A percentile compares a stretch with the other conserved stretches of the same genome.
Evolutionary conservation across 257 asterid genomes (phyloP).

Genomic region (Gardenia jasminoides): DNA sequence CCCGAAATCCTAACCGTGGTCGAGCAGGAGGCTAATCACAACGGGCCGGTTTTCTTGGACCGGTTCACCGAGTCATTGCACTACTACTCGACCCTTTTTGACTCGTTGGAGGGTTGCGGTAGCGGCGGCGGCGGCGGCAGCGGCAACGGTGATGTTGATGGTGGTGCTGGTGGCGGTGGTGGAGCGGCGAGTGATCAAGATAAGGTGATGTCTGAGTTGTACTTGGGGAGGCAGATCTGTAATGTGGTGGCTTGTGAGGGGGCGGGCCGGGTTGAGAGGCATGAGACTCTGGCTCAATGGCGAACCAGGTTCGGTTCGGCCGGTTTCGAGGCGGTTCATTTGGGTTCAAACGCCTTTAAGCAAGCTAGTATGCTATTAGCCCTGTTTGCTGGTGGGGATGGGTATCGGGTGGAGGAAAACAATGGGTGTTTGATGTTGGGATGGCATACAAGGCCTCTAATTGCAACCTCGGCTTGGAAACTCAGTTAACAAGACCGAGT

Average conservation of each 20-base stretch:
- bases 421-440: conserved; percentile 87
- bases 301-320: conserved; percentile 46
- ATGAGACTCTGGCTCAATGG: conserved; percentile 80
- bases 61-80: conserved; percentile 81
- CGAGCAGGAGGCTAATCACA: conserved; percentile 89
- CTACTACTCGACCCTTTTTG: conserved; percentile 86
- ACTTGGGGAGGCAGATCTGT: conserved; percentile 81
- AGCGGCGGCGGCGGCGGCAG: conserved; percentile 23
- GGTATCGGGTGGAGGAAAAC: conserved; percentile 80
- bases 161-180: conserved; percentile 19
- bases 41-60: conserved; percentile 65
- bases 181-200: conserved; percentile 58
- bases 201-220: conserved; percentile 84
- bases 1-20: conserved; percentile 78
- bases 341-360: conserved; percentile 82
- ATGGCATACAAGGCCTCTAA: conserved; percentile 87
- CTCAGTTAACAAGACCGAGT: conserved; percentile 33
- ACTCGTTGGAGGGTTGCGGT: conserved; percentile 68
- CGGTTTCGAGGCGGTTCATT: conserved; percentile 61
- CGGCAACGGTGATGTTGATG: conserved; percentile 41
- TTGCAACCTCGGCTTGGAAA: conserved; percentile 91
- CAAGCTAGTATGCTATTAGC: conserved; percentile 82
- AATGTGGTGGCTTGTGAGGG: conserved; percentile 92
- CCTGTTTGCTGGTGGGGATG: conserved; percentile 80
- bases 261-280: conserved; percentile 84